These are phyloP conservation scores for Peziza echinospora DNA, from an alignment of 495 filamentous ascomycete genomes.

Conservation along the genomic window DNA sequence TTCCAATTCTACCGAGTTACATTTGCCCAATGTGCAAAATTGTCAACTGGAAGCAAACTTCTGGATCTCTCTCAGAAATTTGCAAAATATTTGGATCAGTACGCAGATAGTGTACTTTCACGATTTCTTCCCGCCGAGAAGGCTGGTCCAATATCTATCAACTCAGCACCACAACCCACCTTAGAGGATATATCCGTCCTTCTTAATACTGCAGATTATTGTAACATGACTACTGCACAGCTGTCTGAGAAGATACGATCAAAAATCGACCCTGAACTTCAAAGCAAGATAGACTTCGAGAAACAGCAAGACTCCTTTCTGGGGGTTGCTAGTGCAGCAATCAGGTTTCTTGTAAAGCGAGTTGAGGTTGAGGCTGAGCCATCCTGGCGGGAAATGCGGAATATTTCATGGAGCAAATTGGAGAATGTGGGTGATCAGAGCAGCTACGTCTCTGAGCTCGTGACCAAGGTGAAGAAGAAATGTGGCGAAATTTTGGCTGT, in stretches of 20 bases:
- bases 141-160: constrained; percentile 16
- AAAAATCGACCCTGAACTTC: constrained; percentile 58
- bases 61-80: constrained; percentile 69
- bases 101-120: constrained; percentile 83
- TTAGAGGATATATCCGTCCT: constrained; percentile 65
- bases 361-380: constrained; percentile 66
- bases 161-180: constrained; percentile 26
- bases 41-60: constrained; percentile 70
- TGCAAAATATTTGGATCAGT: constrained; percentile 85
- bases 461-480: constrained; percentile 45
- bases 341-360: constrained; percentile 60
- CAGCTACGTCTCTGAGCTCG: constrained; percentile 64
- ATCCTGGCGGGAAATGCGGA: constrained; percentile 91
- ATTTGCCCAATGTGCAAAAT: constrained; percentile 82
- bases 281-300: constrained; percentile 60
- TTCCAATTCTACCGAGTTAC: constrained; percentile 90
- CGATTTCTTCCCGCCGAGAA: constrained; percentile 32
- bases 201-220: constrained; percentile 93
- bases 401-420: constrained; percentile 85
- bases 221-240: constrained; percentile 77
- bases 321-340: constrained; percentile 74
- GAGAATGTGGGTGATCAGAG: constrained; percentile 92
- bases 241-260: constrained; percentile 87
- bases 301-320: constrained; percentile 88
- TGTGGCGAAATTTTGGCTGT: constrained; percentile 50